Base-by-base conservation (phyloP, 2,329 filamentous ascomycete genomes). In the Canariomyces notabilis region DNA sequence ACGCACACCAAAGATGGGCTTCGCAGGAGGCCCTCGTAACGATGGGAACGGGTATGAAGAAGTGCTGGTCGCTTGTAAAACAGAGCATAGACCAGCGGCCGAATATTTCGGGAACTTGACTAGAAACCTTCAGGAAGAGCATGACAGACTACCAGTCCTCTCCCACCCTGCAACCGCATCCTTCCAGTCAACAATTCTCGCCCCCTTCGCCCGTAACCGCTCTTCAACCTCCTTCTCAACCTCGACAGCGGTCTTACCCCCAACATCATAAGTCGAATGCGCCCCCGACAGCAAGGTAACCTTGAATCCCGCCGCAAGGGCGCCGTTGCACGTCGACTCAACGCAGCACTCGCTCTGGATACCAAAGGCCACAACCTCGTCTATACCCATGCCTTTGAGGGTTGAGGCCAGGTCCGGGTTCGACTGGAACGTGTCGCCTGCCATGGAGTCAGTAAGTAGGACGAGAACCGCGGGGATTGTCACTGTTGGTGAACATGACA, bases 31-130 rank as follows among this genome's bases (percentile, higher is more conserved):
- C 66, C 6, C 63, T 76, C 1, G 74, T 77, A 2, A 57, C 55
- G 1, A 79, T 80, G 76, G 76, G 76, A 0, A 79, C 76, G 0
- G 76, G 76, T 0, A 79, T 80, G 76, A 67, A 72, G 31, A 78
- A 76, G 55, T 79, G 76, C 57, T 79, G 76, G 75, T 60, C 67
- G 2, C 59, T 78, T 12, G 65, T 68, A 8, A 64, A 59, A 42
- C 57, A 29, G 7, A 32, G 8, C 18, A 21, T 15, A 12, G n/a
- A n/a, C n/a, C n/a, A n/a, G n/a, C n/a, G n/a, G n/a, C n/a, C n/a
- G n/a, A n/a, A n/a, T n/a, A n/a, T n/a, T n/a, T n/a, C n/a, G n/a
- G n/a, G n/a, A n/a, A n/a, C n/a, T n/a, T n/a, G n/a, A n/a, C n/a
- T n/a, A n/a, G n/a, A n/a, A n/a, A n/a, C n/a, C n/a, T n/a, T n/a